Percentiles rank a stretch among this genome's conserved stretches.
Conservation (phyloP, 495 filamentous ascomycete genomes). For the Neurospora sp. region DNA sequence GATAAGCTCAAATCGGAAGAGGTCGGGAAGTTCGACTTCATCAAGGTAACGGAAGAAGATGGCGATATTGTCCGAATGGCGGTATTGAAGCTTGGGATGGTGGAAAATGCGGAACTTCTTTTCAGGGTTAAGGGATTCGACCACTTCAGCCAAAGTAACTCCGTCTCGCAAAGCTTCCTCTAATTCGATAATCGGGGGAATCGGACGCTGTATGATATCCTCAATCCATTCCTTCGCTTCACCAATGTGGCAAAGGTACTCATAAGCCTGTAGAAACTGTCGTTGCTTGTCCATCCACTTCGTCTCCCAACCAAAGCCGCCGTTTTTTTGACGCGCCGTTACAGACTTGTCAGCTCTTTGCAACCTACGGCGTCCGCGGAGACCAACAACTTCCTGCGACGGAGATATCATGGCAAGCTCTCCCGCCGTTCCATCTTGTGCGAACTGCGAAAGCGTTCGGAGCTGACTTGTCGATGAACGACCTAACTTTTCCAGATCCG, state of each 20-base stretch:
- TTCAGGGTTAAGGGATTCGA: constrained; percentile 75
- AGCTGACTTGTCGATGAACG: constrained; percentile 83
- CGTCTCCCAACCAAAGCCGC: constrained; percentile 62
- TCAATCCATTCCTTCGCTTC: constrained; percentile 99
- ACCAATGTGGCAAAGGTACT: constrained; percentile 98
- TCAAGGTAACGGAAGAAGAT: constrained; percentile 88
- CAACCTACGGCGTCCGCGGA: constrained; percentile 72
- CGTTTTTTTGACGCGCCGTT: constrained; percentile 36
- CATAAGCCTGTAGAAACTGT: constrained; percentile 94
- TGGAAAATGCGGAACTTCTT: constrained; percentile 73
- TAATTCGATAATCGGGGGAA: constrained; percentile 90
- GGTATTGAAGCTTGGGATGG: constrained; percentile 73
- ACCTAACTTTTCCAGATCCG: constrained; percentile 68
- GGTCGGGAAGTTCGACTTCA: constrained; percentile 87
- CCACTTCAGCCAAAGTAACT: constrained; percentile 92
- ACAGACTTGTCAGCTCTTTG: constrained; percentile 56
- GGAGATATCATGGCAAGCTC: constrained; percentile 69
- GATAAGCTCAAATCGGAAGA: constrained; percentile 97
- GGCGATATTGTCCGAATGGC: constrained; percentile 95
- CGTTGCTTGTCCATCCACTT: constrained; percentile 99
- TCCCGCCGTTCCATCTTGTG: constrained; percentile 59
- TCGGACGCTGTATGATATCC: constrained; percentile 76
- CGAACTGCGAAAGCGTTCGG: constrained; percentile 78
- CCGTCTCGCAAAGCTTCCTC: constrained; percentile 92
- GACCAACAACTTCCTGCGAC: constrained; percentile 73